Conservation (phyloP, 1,139 yeast species). For the Starmera stellimalicola region DNA sequence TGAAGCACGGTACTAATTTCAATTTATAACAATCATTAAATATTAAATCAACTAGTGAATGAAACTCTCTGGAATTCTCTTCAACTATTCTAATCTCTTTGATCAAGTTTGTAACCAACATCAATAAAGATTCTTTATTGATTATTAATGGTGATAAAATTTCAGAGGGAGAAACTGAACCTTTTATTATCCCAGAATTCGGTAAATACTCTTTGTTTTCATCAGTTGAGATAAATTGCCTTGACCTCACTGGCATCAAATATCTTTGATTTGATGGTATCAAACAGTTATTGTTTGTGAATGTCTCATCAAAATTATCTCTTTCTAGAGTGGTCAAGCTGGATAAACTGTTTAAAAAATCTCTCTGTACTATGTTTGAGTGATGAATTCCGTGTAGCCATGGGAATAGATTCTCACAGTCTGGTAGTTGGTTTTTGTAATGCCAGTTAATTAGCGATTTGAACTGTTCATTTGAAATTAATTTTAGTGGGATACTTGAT, state of each 20-base stretch:
- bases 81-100: conserved; percentile 15
- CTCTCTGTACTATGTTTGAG: conserved; percentile 17
- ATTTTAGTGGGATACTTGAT: conserved; percentile 18
- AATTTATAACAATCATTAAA: conserved; percentile 33
- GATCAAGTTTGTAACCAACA: conserved; percentile 10
- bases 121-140: conserved; percentile 10
- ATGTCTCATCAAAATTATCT: conserved; percentile 15
- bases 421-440: conserved; percentile 46
- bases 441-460: conserved; percentile 34
- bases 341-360: conserved; percentile 12
- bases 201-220: conserved; percentile 22
- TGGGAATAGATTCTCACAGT: conserved; percentile 66
- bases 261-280: conserved; percentile 20
- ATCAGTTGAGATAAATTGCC: conserved; percentile 8
- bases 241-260: conserved; percentile 33
- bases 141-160: conserved; percentile 35
- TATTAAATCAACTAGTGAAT: conserved; percentile 1
- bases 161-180: conserved; percentile 53
- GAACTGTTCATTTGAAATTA: conserved; percentile 25
- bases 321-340: conserved; percentile 14
- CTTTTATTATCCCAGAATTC: conserved; percentile 44
- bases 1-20: conserved; percentile 42
- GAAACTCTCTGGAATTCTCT: conserved; percentile 6
- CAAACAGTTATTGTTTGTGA: conserved; percentile 20
- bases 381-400: conserved; percentile 76